These are phyloP conservation scores for Penicillium soppii DNA, from an alignment of 495 filamentous ascomycete species.

Conservation along the genomic window DNA sequence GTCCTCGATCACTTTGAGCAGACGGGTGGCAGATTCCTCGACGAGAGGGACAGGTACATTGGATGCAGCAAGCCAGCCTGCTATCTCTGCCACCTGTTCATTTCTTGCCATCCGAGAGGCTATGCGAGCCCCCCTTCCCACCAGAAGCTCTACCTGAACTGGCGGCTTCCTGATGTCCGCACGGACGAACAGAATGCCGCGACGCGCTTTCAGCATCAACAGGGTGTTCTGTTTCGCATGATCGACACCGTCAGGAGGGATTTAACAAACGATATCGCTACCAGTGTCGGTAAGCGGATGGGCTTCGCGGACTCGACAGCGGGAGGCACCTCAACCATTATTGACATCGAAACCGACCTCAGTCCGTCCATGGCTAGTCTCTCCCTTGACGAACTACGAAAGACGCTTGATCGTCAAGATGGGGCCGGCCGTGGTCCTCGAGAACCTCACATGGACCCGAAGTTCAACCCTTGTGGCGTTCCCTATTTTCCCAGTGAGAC, in stretches of 20 bases:
- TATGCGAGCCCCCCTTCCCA: conserved; percentile 22
- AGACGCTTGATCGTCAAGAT: background rate
- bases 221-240: conserved; percentile 1
- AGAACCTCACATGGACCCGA: background rate
- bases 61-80: conserved; percentile 33
- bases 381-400: conserved; percentile 1
- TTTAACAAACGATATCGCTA: conserved; percentile 4
- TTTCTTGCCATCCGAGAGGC: conserved; percentile 20
- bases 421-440: background rate
- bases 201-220: conserved; percentile 2
- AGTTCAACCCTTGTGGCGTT: background rate
- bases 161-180: conserved; percentile 22
- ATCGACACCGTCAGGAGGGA: background rate
- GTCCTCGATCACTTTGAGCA: conserved; percentile 11
- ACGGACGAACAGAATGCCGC: conserved; percentile 1
- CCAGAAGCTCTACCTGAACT: conserved; percentile 23
- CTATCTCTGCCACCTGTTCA: conserved; percentile 29
- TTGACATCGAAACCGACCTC: background rate
- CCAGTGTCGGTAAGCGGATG: background rate
- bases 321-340: conserved; percentile 1
- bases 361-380: background rate
- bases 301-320: conserved; percentile 2
- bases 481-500: background rate
- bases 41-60: conserved; percentile 22
- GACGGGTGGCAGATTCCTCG: conserved; percentile 7